Evolutionary conservation across 371 early-diverging fungal genomes (phyloP).

Genomic region (Saksenaea vasiformis): DNA sequence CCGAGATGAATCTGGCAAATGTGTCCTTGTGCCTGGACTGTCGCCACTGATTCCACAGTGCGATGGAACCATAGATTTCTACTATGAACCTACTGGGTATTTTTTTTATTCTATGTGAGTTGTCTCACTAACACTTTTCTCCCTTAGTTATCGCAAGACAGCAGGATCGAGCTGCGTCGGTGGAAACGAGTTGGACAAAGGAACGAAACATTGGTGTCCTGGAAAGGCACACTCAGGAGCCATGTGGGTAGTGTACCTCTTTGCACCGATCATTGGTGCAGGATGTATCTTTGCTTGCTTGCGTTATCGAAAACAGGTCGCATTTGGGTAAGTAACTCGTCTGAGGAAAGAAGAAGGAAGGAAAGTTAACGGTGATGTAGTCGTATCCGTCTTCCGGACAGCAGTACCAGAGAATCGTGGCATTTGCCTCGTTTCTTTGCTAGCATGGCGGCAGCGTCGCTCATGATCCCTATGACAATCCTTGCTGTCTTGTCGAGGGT

Average conservation of each 20-base stretch:
- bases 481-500: slow-evolving; percentile 42
- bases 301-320: slow-evolving; percentile 33
- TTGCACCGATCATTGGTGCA: slow-evolving; percentile 43
- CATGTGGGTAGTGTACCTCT: slow-evolving; percentile 37
- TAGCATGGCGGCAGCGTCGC: slow-evolving; percentile 39
- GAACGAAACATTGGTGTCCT: slow-evolving; percentile 68
- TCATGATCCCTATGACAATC: slow-evolving; percentile 46
- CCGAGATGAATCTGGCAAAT: slow-evolving; percentile 58
- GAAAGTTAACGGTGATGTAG: slow-evolving; percentile 7
- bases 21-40: slow-evolving; percentile 66
- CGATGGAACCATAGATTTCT: slow-evolving; percentile 56
- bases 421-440: slow-evolving; percentile 29
- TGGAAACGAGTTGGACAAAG: slow-evolving; percentile 57
- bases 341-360: no score
- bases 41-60: slow-evolving; percentile 60
- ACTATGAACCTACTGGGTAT: slow-evolving; percentile 59
- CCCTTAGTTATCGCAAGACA: slow-evolving; percentile 73
- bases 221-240: slow-evolving; percentile 48
- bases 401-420: slow-evolving; percentile 10
- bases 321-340: slow-evolving; percentile 31
- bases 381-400: slow-evolving; percentile 45
- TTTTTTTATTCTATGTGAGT: not conserved
- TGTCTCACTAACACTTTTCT: not conserved
- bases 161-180: slow-evolving; percentile 73
- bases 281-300: slow-evolving; percentile 37